Evolutionary conservation across 805 yeast genomes (phyloP).

Genomic region (Candida ortonii): DNA sequence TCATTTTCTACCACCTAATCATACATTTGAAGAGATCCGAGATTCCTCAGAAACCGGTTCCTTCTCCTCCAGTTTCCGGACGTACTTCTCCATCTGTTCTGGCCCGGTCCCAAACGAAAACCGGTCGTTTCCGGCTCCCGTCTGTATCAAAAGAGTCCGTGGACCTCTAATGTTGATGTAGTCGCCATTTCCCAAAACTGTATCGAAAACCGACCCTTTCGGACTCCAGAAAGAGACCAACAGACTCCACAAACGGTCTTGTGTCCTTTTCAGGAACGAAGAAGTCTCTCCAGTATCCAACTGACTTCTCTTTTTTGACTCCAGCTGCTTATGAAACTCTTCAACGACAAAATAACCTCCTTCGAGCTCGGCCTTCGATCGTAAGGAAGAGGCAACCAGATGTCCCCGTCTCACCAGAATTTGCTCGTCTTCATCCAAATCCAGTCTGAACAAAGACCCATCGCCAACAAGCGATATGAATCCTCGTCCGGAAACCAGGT

Average conservation of each 20-base stretch:
- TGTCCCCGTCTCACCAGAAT: conserved; percentile 44
- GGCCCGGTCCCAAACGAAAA: conserved; percentile 11
- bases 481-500: conserved; percentile 56
- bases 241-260: not conserved
- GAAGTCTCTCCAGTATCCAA: conserved; percentile 11
- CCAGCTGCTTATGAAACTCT: conserved; percentile 14
- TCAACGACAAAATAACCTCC: conserved; percentile 20
- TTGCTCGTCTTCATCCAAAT: conserved; percentile 44
- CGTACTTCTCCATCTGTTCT: conserved; percentile 21
- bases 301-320: conserved; percentile 10
- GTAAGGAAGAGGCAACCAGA: conserved; percentile 49
- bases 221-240: conserved; percentile 1
- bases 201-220: conserved; percentile 7
- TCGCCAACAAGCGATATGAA: conserved; percentile 51
- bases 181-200: conserved; percentile 36
- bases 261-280: conserved; percentile 1
- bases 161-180: conserved; percentile 57
- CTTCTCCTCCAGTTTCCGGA: conserved; percentile 17
- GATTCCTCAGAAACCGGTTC: conserved; percentile 39
- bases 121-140: conserved; percentile 35
- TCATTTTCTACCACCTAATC: too few relatives aligned
- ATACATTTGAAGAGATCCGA: conserved; percentile 45
- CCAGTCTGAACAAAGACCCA: conserved; percentile 51
- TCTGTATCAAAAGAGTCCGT: conserved; percentile 46
- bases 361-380: conserved; percentile 44